Evolutionary conservation across 1,284 basidiomycete species (phyloP), one percentile per base, ranked within the genome.

Genomic region (Boletus albobrunnescens): DNA sequence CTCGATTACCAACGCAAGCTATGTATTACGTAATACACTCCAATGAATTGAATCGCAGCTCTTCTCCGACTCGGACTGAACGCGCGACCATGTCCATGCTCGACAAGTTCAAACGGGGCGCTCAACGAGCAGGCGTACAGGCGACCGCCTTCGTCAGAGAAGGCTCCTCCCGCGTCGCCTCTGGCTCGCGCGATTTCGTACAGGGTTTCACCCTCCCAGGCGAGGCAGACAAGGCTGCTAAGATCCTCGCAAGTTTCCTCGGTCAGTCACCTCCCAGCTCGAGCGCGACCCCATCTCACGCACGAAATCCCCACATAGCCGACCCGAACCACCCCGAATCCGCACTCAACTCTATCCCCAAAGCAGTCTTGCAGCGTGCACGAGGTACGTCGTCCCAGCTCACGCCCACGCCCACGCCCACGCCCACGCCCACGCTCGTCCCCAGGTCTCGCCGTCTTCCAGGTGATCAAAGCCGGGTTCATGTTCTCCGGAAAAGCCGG

Each of bases 401-500:
- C 9, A 16, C 28, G 22, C 40, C 33, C 38, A 12, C 28, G 1
- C 28, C 28, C 28, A 14, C 10, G 8, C 22, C 41, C 22, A n/a
- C 37, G 4, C 20, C 19, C 35, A 13, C 10, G 20, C 26, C 20
- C 37, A 12, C 56, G 3, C 11, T n/a, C 19, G 19, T n/a, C n/a
- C n/a, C n/a, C 28, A 93, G 91, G 94, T 46, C 83, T 99, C 47
- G 95, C 95, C 24, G 79, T 98, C 52, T 98, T 98, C 78, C 92
- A 93, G 57, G 92, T 98, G 22, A 71, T 97, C 66, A 91, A 91
- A 67, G 92, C 91, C 6, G 94, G 94, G 2, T 97, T 97, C 72
- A 83, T 97, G 47, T 96, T 97, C 77, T 94, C 91, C 9, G 95
- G 93, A 43, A 95, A 94, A 70, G 93, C 91, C 1, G 95, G 95